Evolutionary conservation across 345 rosid species (phyloP).

Genomic region (Rubroshorea leprosula): DNA sequence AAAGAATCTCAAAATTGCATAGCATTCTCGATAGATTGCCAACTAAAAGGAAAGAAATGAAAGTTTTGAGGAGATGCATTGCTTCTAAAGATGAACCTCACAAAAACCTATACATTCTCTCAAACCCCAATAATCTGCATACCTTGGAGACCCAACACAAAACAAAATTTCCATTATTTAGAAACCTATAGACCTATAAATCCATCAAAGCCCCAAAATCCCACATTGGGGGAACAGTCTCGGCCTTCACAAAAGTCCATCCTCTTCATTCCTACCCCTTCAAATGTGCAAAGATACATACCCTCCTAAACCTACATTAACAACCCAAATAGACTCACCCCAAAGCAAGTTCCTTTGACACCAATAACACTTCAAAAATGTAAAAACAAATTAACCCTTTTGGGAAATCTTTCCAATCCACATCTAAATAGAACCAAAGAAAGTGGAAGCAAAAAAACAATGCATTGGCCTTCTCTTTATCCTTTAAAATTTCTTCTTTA

Average conservation of each 20-base stretch:
- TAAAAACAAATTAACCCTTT: background rate
- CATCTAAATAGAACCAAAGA: background rate
- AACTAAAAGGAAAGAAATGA: constrained; percentile 34
- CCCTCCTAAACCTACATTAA: constrained; percentile 6
- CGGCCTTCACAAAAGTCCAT: constrained; percentile 9
- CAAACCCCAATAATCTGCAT: constrained; percentile 21
- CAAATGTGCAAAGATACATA: constrained; percentile 26
- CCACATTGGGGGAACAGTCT: constrained; percentile 23
- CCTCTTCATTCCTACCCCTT: constrained; percentile 8
- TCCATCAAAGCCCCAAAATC: constrained; percentile 22
- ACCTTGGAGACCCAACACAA: constrained; percentile 14
- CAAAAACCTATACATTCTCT: constrained; percentile 1
- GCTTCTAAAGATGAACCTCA: constrained; percentile 17
- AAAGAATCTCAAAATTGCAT: constrained; percentile 33
- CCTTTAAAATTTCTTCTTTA: constrained; percentile 2
- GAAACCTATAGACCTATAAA: constrained; percentile 3
- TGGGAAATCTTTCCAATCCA: background rate
- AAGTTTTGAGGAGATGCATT: constrained; percentile 30
- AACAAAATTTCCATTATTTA: constrained; percentile 27
- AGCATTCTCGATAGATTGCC: constrained; percentile 21
- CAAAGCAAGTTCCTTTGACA: background rate
- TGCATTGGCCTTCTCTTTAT: constrained; percentile 1
- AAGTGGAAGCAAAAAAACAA: constrained; percentile 10
- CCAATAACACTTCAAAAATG: background rate
- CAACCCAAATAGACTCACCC: background rate